Base-by-base conservation (phyloP, 257 asterid species). In the Solanum virginianum region DNA sequence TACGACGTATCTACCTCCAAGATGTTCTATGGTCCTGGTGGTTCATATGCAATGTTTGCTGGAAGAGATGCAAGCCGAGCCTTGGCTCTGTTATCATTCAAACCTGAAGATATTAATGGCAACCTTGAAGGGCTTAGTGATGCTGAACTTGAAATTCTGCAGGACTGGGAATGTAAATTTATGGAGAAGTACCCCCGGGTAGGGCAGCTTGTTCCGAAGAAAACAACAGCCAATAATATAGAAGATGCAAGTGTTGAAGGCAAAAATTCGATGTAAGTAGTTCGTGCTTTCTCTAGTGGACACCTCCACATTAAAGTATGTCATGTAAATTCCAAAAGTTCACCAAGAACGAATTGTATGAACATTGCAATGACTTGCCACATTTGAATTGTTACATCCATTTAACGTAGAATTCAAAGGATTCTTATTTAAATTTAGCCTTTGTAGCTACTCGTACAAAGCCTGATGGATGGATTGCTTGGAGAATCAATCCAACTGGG, bases 1-100 rank as follows among this genome's bases (percentile, higher is more conserved):
- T 96, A 94, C 43, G 98, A 94, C 49, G 98, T 96, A 45, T 94
- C 99, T 26, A 95, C 95, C 65, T 96, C 98, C 49, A 92, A 97
- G 93, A 94, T 94, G 99, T 96, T 96, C 88, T 96, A 96, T n/a
- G 99, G 99, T 80, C 98, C 98, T 17, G 98, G 98, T 36, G 98
- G 98, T 26, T 91, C 99, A 1, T 96, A 96, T 55, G 98, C 99
- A 3, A 90, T 93, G 86, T 96, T 96, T 86, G 93, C 98, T 10
- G 99, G 99, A 80, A 92, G 94, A 90, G 99, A 96, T 88, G 98
- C 99, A 54, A 96, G 98, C 89, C 91, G 94, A 85, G 99, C 99
- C 56, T 89, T 96, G 36, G 99, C 99, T 84, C 96, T 92, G 85
- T 92, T 94, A 97, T 94, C 98, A 11, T 93, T 94, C 80, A 98